These are phyloP conservation scores for Linum lewisii DNA, from an alignment of 345 rosid species.

Conservation along the genomic window DNA sequence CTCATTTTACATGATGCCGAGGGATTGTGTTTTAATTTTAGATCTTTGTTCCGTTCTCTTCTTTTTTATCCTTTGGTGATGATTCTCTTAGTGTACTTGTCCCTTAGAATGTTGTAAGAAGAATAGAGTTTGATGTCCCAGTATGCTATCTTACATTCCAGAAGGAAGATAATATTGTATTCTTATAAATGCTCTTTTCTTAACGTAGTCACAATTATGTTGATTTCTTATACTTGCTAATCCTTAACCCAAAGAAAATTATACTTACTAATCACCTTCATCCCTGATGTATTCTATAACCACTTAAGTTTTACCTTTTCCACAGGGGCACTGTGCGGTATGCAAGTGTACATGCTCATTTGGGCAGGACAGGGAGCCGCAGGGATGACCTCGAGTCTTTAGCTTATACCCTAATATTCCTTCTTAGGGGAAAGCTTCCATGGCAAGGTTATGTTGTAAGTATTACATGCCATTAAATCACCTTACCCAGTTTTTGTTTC, in stretches of 20 bases:
- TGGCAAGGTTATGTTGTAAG: conserved; percentile 20
- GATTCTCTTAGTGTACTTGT: neutral
- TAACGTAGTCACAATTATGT: too few species aligned
- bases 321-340: conserved; percentile 21
- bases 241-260: too few species aligned
- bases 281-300: neutral
- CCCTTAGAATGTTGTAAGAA: too few species aligned
- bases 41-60: neutral
- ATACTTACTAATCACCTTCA: neutral
- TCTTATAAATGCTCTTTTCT: too few species aligned
- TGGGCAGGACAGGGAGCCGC: conserved; percentile 24
- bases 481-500: neutral
- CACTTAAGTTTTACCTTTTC: conserved; percentile 2
- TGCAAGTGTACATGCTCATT: conserved; percentile 26
- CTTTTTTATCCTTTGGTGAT: conserved; percentile 1
- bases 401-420: conserved; percentile 21
- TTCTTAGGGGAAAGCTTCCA: conserved; percentile 18
- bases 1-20: neutral
- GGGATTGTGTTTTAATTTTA: neutral
- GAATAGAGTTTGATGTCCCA: too few species aligned
- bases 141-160: too few species aligned
- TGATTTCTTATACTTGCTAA: too few species aligned
- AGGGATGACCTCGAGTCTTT: conserved; percentile 23
- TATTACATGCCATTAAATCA: neutral
- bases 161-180: too few species aligned